These are phyloP conservation scores for Stagonosporopsis tanaceti DNA, from an alignment of 2,329 filamentous ascomycete species.

Conservation along the genomic window DNA sequence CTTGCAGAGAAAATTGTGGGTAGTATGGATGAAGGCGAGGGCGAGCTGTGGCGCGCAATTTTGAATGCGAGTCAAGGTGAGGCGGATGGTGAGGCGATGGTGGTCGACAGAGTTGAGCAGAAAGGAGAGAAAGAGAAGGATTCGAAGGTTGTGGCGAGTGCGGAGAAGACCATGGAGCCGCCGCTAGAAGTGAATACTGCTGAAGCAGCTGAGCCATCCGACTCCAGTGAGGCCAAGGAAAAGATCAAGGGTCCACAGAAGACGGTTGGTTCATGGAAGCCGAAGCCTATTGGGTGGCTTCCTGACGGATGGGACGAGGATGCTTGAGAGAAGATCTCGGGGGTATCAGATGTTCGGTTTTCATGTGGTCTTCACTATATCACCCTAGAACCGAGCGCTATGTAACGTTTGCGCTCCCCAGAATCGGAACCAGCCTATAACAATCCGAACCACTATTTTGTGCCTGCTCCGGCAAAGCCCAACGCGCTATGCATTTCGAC, in stretches of 20 bases:
- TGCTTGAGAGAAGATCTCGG: not conserved
- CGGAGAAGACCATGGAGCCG: not conserved
- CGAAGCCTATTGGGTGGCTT: conserved; percentile 42
- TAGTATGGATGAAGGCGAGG: conserved; percentile 22
- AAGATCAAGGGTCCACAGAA: conserved; percentile 41
- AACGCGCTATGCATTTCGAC: conserved; percentile 10
- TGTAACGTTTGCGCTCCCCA: not conserved
- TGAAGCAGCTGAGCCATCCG: too few relatives aligned
- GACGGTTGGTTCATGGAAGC: conserved; percentile 43
- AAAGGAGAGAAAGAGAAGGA: not conserved
- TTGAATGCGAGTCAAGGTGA: conserved; percentile 41
- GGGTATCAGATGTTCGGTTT: not conserved
- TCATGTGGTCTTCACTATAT: not conserved
- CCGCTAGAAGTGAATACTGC: not conserved
- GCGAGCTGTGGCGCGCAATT: conserved; percentile 32
- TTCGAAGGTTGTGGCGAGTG: not conserved
- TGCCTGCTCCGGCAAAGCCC: not conserved
- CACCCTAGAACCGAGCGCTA: not conserved
- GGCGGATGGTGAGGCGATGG: conserved; percentile 10
- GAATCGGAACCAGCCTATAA: not conserved
- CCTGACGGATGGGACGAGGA: conserved; percentile 38
- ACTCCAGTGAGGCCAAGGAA: not conserved
- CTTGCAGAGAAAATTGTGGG: conserved; percentile 47
- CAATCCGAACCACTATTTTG: not conserved
- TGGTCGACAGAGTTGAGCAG: conserved; percentile 16